Base-by-base conservation (phyloP, 2,329 filamentous ascomycete species). In the Blastomyces gilchristii region DNA sequence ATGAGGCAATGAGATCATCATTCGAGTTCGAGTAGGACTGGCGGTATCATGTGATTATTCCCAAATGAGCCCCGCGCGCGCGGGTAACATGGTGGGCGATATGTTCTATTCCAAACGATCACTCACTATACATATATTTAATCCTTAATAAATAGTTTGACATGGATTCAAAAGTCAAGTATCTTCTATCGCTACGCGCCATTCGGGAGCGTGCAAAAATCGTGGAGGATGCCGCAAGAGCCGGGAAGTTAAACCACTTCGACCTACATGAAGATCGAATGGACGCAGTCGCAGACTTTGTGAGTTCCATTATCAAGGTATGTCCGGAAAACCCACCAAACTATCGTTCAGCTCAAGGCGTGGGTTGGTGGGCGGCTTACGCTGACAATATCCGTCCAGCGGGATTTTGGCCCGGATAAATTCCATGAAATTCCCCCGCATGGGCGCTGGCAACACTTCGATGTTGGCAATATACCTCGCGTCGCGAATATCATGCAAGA, bases 361-460 rank as follows among this genome's bases (percentile, higher is more conserved):
- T 37, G 22, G n/a, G 34, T 31, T 3, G 31, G 31, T 34, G 31
- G 2, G 31, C 12, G 31, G 34, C 43, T 37, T 58, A 63, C 31
- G 57, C 58, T 28, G 58, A 58, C 5, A 6, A 3, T 49, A 37
- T 65, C 39, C n/a, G 28, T 37, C 50, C 39, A 82, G 80, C 78
- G 80, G 22, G 80, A 82, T 66, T 82, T 80, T 64, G 80, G 80
- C 0, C 80, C 80, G 0, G 75, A 80, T 64, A 74, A 71, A 22
- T 80, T 72, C 66, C 63, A 78, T 58, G 69, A 73, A 0, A 84
- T 84, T 60, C 82, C 82, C 0, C 80, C 81, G 11, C 82, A 84
- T 65, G 83, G 76, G 7, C 78, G 84, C 52, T 86, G 84, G 81
- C 83, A 86, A 69, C 84, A 86, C 71, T 86, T 86, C 65, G 80